A percentile compares a stretch with the other conserved stretches of the same genome.
phyloP scores from a whole-genome alignment of 768 basidiomycete species.

The Suillus subluteus region DNA sequence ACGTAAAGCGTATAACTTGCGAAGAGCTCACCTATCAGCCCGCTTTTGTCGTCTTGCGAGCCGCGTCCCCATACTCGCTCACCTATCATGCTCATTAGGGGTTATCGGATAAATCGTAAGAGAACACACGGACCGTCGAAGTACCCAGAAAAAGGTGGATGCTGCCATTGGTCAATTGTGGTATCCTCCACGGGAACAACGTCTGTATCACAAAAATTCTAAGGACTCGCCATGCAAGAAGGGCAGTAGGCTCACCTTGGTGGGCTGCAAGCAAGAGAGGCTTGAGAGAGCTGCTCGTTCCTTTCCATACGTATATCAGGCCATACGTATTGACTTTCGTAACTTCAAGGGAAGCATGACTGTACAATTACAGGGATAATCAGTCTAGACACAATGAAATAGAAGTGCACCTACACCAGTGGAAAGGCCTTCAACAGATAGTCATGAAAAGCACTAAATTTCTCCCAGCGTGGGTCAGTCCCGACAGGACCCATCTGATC shows the following conservation, averaged over 20 bases:
- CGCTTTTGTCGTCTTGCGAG: conserved; percentile 62
- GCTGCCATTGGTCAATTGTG: conserved; percentile 58
- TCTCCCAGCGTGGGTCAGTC: conserved; percentile 56
- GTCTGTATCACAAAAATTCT: conserved; percentile 40
- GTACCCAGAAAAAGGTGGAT: conserved; percentile 66
- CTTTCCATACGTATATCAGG: conserved; percentile 61
- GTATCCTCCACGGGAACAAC: conserved; percentile 68
- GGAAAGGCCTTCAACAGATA: conserved; percentile 64
- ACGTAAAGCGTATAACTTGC: not conserved
- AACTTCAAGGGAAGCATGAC: conserved; percentile 52
- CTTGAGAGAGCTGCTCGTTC: conserved; percentile 50
- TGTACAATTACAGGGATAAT: conserved; percentile 22
- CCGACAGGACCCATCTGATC: conserved; percentile 53
- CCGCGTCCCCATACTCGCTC: conserved; percentile 55
- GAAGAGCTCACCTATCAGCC: conserved; percentile 47
- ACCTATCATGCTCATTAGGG: conserved; percentile 23
- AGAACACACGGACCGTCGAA: conserved; percentile 49
- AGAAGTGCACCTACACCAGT: conserved; percentile 47
- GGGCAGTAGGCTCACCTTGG: conserved; percentile 44
- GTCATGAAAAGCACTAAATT: conserved; percentile 54
- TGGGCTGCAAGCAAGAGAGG: conserved; percentile 59
- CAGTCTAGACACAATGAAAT: not conserved
- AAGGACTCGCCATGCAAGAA: not conserved
- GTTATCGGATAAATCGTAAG: not conserved
- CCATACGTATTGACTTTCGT: conserved; percentile 67